phyloP scores from a whole-genome alignment of 768 basidiomycete species.

The Lactarius tabidus region DNA sequence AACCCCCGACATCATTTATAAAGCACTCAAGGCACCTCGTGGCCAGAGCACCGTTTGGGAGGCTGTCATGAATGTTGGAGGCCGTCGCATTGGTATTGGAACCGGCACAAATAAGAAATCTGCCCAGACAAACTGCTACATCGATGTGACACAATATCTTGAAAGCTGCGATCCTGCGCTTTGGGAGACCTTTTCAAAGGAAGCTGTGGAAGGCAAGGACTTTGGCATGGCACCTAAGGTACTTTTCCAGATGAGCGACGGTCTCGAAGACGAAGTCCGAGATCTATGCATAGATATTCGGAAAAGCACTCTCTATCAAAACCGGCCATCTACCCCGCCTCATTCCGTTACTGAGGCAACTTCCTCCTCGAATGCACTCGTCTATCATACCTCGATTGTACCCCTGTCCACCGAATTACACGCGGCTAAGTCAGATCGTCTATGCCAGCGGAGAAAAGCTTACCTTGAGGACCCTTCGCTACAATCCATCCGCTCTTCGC shows the following conservation, averaged over 20 bases:
- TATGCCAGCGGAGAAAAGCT: conserved; percentile 48
- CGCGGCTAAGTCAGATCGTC: conserved; percentile 52
- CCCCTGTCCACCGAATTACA: conserved; percentile 31
- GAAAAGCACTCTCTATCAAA: conserved; percentile 59
- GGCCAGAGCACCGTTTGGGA: conserved; percentile 49
- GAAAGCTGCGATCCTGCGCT: conserved; percentile 77
- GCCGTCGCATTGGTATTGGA: conserved; percentile 80
- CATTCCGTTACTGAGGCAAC: conserved; percentile 4
- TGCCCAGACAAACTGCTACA: conserved; percentile 68
- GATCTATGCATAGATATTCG: conserved; percentile 67
- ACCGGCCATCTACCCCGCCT: conserved; percentile 42
- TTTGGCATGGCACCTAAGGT: conserved; percentile 70
- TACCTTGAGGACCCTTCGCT: conserved; percentile 61
- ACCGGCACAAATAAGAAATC: conserved; percentile 62
- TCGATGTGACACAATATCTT: conserved; percentile 86
- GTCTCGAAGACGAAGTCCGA: conserved; percentile 63
- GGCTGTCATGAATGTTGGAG: conserved; percentile 70
- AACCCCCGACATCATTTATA: conserved; percentile 64
- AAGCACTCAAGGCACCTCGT: conserved; percentile 33
- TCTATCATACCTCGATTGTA: conserved; percentile 27
- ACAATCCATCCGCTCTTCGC: conserved; percentile 62
- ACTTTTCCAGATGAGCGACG: conserved; percentile 56
- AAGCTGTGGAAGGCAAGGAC: conserved; percentile 59
- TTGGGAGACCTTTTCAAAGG: conserved; percentile 67
- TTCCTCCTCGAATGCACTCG: conserved; percentile 19